Evolutionary conservation across 129 eudicot species (phyloP), one percentile per base, ranked within the genome.

Genomic region (Apium graveolens): DNA sequence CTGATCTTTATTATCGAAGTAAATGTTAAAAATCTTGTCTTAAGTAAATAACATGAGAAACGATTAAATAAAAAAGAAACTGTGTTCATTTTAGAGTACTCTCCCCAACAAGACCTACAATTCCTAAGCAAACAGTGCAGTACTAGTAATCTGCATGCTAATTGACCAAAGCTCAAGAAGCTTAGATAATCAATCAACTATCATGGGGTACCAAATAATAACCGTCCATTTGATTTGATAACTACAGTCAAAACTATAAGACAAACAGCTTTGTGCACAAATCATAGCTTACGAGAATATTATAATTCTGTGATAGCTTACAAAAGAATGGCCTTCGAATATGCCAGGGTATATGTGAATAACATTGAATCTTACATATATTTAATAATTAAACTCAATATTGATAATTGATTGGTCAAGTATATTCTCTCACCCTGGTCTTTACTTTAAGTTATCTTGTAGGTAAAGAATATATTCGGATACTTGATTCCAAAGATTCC

Each of bases 361-460:
- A n/a, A 34, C 38, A 66, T 12, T 68, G n/a, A 31, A 32, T 68
- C 73, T 32, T 66, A 17, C 5, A 16, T 18, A 32, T 17, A 62
- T 63, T 27, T n/a, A n/a, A n/a, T n/a, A n/a, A n/a, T n/a, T n/a
- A n/a, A n/a, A n/a, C n/a, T n/a, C n/a, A n/a, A n/a, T n/a, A n/a
- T n/a, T n/a, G n/a, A n/a, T n/a, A n/a, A n/a, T n/a, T 18, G 43
- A 70, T 70, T 70, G 74, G 74, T 70, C 74, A 70, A 70, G 74
- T 32, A 70, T 70, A 70, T 70, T 70, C 74, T 37, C 43, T 20
- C 41, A 18, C n/a, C 20, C 35, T 17, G 11, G 74, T 37, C 26
- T 35, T 70, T 70, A 70, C 37, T 37, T 70, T 35, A 70, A 34
- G 74, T 70, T 70, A 70, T 70, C 74, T 35, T 35, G 42, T 35